A percentile compares a stretch with the other conserved stretches of the same genome.
phyloP scores from a whole-genome alignment of 768 basidiomycete species.

The Leccinum obscurum region DNA sequence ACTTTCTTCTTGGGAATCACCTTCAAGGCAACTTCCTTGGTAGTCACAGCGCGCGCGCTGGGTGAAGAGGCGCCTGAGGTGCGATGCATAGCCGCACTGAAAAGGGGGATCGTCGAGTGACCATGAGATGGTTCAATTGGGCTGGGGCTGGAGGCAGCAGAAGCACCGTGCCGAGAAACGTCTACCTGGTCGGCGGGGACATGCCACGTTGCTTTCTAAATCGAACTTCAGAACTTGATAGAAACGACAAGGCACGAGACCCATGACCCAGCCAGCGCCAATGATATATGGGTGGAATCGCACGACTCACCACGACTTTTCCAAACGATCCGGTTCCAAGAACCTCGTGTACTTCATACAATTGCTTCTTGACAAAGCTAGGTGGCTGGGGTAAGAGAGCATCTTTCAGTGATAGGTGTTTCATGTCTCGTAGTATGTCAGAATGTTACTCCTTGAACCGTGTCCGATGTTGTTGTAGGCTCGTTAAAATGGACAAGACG shows the following conservation, averaged over 20 bases:
- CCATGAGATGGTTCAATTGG: conserved; percentile 19
- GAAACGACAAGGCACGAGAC: conserved; percentile 6
- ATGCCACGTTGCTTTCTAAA: conserved; percentile 73
- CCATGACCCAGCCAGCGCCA: conserved; percentile 3
- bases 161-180: conserved; percentile 59
- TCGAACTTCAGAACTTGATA: background rate
- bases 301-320: conserved; percentile 71
- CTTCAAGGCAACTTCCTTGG: conserved; percentile 82
- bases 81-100: conserved; percentile 27
- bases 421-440: conserved; percentile 22
- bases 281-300: conserved; percentile 1
- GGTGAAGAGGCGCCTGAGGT: conserved; percentile 27
- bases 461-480: background rate
- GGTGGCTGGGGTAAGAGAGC: conserved; percentile 79
- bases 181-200: conserved; percentile 61
- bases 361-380: conserved; percentile 84
- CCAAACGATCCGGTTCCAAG: conserved; percentile 89
- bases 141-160: conserved; percentile 35
- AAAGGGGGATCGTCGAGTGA: conserved; percentile 31
- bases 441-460: background rate
- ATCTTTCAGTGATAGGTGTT: conserved; percentile 46
- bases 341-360: conserved; percentile 68
- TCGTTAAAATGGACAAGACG: background rate
- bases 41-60: conserved; percentile 34
- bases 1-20: conserved; percentile 95